Conservation (phyloP, 129 eudicot species). For the Smallanthus sonchifolius region DNA sequence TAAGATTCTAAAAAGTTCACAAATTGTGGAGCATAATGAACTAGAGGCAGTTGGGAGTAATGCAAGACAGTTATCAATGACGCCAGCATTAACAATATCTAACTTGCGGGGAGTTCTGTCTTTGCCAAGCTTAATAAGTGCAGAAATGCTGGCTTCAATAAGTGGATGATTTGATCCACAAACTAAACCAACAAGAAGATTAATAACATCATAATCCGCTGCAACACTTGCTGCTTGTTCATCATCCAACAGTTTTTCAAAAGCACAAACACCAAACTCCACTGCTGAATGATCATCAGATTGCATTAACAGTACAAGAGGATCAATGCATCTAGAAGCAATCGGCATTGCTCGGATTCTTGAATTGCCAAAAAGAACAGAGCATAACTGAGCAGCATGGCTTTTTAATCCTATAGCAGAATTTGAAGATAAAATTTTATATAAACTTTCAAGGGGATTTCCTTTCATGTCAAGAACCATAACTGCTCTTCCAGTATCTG, state of each 20-base stretch:
- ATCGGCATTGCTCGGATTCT: constrained; percentile 46
- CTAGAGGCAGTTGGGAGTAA: constrained; percentile 56
- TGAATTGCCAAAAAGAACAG: constrained; percentile 49
- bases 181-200: constrained; percentile 56
- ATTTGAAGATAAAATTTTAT: constrained; percentile 41
- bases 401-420: constrained; percentile 46
- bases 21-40: constrained; percentile 55
- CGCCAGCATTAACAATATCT: constrained; percentile 73
- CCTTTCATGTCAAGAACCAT: constrained; percentile 50
- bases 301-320: constrained; percentile 48
- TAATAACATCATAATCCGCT: constrained; percentile 50
- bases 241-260: constrained; percentile 66
- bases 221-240: constrained; percentile 55
- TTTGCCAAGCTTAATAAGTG: constrained; percentile 73
- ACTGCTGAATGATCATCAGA: constrained; percentile 45
- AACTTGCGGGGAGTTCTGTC: constrained; percentile 65
- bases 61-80: constrained; percentile 58
- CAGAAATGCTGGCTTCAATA: constrained; percentile 64
- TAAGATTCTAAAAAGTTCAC: constrained; percentile 74
- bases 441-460: constrained; percentile 46
- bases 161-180: constrained; percentile 64
- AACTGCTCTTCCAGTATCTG: constrained; percentile 38
- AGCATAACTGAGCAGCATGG: constrained; percentile 63
- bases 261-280: constrained; percentile 71
- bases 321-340: constrained; percentile 57